phyloP scores from a whole-genome alignment of 371 early-diverging fungal species.

The Rhizopus microsporus region DNA sequence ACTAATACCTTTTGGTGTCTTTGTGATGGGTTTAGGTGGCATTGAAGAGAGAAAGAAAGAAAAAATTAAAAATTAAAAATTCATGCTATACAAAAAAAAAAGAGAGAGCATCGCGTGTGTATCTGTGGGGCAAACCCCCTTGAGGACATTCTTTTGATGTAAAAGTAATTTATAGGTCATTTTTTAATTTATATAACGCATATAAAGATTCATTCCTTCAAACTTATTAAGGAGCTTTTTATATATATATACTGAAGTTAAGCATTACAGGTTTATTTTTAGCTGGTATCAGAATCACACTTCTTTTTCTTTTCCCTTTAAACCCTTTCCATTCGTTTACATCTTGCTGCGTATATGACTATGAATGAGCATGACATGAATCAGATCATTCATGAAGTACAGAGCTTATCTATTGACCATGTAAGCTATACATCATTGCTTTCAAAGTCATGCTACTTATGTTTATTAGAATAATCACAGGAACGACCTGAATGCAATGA shows the following conservation, averaged over 20 bases:
- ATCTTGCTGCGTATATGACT: neutral
- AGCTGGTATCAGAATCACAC: slow-evolving; percentile 3
- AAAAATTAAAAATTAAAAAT: slow-evolving; percentile 1
- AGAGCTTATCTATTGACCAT: slow-evolving; percentile 6
- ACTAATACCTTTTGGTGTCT: neutral
- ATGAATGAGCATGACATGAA: neutral
- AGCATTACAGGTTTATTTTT: neutral
- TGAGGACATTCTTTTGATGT: slow-evolving; percentile 1
- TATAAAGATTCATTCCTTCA: neutral
- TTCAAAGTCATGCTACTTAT: neutral
- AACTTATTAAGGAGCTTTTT: too few species aligned
- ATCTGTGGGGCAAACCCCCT: neutral
- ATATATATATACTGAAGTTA: too few species aligned
- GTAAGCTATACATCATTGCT: slow-evolving; percentile 9
- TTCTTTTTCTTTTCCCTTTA: slow-evolving; percentile 2
- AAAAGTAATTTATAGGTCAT: neutral
- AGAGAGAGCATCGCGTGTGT: neutral
- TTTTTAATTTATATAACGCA: too few species aligned
- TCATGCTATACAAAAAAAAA: neutral
- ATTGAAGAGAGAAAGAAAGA: neutral
- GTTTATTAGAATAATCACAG: too few species aligned
- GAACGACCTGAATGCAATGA: too few species aligned
- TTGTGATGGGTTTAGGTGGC: slow-evolving; percentile 8
- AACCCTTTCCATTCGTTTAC: neutral
- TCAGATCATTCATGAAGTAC: neutral